Base-by-base conservation (phyloP, 1,284 basidiomycete species). In the Vanrija sp. region DNA sequence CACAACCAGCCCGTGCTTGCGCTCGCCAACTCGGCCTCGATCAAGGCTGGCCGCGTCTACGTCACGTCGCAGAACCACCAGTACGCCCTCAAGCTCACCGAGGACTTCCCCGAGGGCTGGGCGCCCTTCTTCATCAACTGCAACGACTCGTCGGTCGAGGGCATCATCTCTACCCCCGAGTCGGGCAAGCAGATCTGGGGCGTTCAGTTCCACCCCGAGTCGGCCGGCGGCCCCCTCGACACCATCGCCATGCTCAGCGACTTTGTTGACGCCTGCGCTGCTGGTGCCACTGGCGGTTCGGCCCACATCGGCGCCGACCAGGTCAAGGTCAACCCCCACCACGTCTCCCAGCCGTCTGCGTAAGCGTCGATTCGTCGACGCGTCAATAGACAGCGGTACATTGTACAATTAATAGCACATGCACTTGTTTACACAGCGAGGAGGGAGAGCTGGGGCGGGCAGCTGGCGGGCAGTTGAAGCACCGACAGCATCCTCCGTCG, bases 1-100 rank as follows among this genome's bases (percentile, higher is more conserved):
- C 96, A 98, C 78, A 98, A 98, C 75, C 95, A 98, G 77, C 95
- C 95, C 42, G 95, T 98, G 16, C 83, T 98, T 38, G 95, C 95
- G 23, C 82, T 98, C 52, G 90, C 91, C 38, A 87, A 85, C 39
- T 85, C 89, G 8, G 92, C 94, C 5, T 91, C 88, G 28, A 93
- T 98, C 79, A 89, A 86, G 72, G 91, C 94, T 48, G 96, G 95
- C 18, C 83, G 95, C 43, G 94, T 98, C 46, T 98, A 98, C 78
- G 94, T 98, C 50, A 98, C 95, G 62, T 74, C 72, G 64, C 90
- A 93, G 83, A 93, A 94, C 75, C 88, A 94, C 76, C 92, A 97
- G 69, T 97, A 97, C 74, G 94, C 94, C n/a, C 79, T 96, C 61
- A 87, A 85, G 71, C 79, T 97, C 51, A 86, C 88, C 58, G 93